These are phyloP conservation scores for Stachybotrys chartarum DNA, from an alignment of 2,329 filamentous ascomycete genomes.

Conservation along the genomic window DNA sequence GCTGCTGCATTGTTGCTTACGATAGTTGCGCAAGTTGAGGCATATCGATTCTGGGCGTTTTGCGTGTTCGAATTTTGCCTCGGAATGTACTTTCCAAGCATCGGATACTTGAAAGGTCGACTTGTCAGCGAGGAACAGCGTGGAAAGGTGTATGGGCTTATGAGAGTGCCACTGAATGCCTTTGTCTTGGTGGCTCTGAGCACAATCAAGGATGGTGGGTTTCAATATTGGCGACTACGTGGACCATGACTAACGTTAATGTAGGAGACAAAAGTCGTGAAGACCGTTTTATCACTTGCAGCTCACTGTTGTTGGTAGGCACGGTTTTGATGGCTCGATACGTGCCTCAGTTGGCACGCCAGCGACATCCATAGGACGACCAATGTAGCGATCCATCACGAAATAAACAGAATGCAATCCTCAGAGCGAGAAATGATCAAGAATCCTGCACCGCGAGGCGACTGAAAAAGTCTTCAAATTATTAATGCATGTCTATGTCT, in stretches of 20 bases:
- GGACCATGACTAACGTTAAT: not conserved
- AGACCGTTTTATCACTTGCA: not conserved
- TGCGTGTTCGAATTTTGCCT: constrained; percentile 50
- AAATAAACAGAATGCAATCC: no score
- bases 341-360: not conserved
- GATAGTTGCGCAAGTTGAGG: constrained; percentile 29
- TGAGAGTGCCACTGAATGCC: constrained; percentile 50
- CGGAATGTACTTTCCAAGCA: constrained; percentile 50
- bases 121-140: constrained; percentile 46
- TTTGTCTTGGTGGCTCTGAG: constrained; percentile 41
- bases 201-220: constrained; percentile 34
- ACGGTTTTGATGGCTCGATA: not conserved
- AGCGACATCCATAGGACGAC: not conserved
- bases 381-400: not conserved
- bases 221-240: not conserved
- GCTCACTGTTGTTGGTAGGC: not conserved
- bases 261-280: not conserved
- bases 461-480: no score
- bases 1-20: not conserved
- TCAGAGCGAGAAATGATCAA: no score
- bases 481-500: no score
- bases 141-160: constrained; percentile 47
- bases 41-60: constrained; percentile 46
- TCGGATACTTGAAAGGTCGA: constrained; percentile 46
- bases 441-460: no score